Evolutionary conservation across 768 basidiomycete species (phyloP).

Genomic region (Phlebiopsis gigantea): DNA sequence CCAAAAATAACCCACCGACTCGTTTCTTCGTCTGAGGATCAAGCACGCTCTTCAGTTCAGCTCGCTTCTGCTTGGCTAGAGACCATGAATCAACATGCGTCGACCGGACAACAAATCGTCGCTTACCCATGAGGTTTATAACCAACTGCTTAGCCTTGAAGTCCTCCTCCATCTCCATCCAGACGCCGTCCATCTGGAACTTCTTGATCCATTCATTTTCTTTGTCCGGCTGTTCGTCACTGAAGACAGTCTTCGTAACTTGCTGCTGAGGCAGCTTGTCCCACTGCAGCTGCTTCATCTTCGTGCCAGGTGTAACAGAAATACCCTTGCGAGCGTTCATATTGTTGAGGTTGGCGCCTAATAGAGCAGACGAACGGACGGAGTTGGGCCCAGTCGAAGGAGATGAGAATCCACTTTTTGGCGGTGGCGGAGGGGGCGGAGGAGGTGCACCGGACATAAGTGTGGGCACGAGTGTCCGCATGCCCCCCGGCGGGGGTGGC

Average conservation of each 20-base stretch:
- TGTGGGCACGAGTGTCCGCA: conserved; percentile 22
- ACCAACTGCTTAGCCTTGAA: conserved; percentile 96
- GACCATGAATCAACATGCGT: neutral
- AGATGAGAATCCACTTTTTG: conserved; percentile 28
- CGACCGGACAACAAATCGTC: neutral
- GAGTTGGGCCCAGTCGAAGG: conserved; percentile 40
- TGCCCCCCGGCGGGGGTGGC: conserved; percentile 32
- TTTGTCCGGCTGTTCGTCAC: conserved; percentile 57
- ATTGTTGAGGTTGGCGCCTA: conserved; percentile 52
- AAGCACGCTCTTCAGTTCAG: conserved; percentile 87
- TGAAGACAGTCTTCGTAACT: conserved; percentile 84
- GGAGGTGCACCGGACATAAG: conserved; percentile 22
- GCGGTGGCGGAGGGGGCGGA: conserved; percentile 34
- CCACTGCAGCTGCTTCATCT: conserved; percentile 99
- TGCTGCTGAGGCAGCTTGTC: conserved; percentile 93
- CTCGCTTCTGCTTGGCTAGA: conserved; percentile 74
- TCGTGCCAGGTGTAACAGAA: conserved; percentile 74
- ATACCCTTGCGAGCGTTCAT: conserved; percentile 77
- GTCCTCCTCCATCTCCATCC: conserved; percentile 95
- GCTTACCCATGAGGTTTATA: conserved; percentile 78
- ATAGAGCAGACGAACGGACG: conserved; percentile 53
- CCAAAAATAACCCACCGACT: conserved; percentile 56
- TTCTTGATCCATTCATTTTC: conserved; percentile 80
- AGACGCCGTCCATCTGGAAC: conserved; percentile 80
- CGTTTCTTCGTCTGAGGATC: conserved; percentile 90